Evolutionary conservation across 1,284 basidiomycete genomes (phyloP).

Genomic region (Leccinum griseonigrum): DNA sequence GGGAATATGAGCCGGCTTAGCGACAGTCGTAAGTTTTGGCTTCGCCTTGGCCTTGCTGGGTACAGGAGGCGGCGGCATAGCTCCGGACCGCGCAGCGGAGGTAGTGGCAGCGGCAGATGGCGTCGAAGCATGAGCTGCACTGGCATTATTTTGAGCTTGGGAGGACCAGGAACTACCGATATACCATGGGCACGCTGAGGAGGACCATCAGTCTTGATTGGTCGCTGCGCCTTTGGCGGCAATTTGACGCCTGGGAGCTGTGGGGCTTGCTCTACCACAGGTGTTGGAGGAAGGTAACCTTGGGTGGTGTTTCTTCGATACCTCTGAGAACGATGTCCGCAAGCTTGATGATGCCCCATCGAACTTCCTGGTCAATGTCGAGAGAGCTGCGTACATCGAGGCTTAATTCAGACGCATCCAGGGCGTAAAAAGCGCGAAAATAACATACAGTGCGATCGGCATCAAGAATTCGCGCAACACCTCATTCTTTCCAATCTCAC

Average conservation of each 20-base stretch:
- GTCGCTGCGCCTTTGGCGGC: slow-evolving; percentile 23
- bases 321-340: slow-evolving; percentile 88
- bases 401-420: slow-evolving; percentile 9
- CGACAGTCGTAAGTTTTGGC: slow-evolving; percentile 36
- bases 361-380: slow-evolving; percentile 81
- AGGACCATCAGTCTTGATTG: slow-evolving; percentile 42
- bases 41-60: slow-evolving; percentile 38
- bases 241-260: slow-evolving; percentile 49
- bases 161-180: slow-evolving; percentile 41
- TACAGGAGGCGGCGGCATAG: slow-evolving; percentile 35
- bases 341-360: slow-evolving; percentile 89
- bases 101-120: slow-evolving; percentile 18
- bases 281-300: slow-evolving; percentile 79
- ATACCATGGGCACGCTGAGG: slow-evolving; percentile 44
- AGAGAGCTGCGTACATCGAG: slow-evolving; percentile 48
- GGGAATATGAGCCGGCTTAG: slow-evolving; percentile 49
- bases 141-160: slow-evolving; percentile 55
- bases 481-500: slow-evolving; percentile 83
- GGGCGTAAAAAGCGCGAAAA: slow-evolving; percentile 7
- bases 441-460: slow-evolving; percentile 73
- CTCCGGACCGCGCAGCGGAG: slow-evolving; percentile 19
- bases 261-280: slow-evolving; percentile 60
- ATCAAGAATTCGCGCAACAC: slow-evolving; percentile 76
- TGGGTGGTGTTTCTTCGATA: slow-evolving; percentile 80
- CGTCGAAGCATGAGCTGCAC: slow-evolving; percentile 19